These are phyloP conservation scores for Xylariales sp. DNA, from an alignment of 2,329 filamentous ascomycete species.

Conservation along the genomic window DNA sequence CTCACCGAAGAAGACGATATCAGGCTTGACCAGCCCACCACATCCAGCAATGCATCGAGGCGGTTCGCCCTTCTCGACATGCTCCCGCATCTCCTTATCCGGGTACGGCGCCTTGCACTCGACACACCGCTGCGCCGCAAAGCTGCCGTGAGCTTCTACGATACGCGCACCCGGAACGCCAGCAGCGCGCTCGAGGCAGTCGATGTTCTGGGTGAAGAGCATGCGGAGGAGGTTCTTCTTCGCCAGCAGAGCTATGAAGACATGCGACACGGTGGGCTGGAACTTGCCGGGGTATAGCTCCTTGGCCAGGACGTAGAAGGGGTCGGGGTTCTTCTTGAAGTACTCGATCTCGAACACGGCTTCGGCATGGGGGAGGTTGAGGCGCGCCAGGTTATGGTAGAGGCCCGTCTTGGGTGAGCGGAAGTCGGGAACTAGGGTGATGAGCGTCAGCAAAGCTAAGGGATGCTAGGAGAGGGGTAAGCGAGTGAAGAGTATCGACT, in stretches of 20 bases:
- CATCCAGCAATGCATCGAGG: slow-evolving; percentile 65
- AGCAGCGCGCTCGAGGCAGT: slow-evolving; percentile 84
- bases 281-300: slow-evolving; percentile 91
- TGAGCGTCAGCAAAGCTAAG: neutral
- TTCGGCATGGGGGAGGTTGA: slow-evolving; percentile 84
- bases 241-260: slow-evolving; percentile 78
- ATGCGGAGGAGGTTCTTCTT: slow-evolving; percentile 74
- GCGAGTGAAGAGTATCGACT: slow-evolving; percentile 16
- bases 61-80: slow-evolving; percentile 62
- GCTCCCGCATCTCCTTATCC: slow-evolving; percentile 66
- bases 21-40: slow-evolving; percentile 79
- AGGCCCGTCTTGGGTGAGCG: slow-evolving; percentile 88
- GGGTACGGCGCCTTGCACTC: slow-evolving; percentile 75
- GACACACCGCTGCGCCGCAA: slow-evolving; percentile 85
- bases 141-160: slow-evolving; percentile 92
- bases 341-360: slow-evolving; percentile 91
- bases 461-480: neutral
- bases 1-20: slow-evolving; percentile 91
- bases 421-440: slow-evolving; percentile 76
- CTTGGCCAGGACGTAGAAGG: slow-evolving; percentile 88
- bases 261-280: slow-evolving; percentile 83
- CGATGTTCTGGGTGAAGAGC: slow-evolving; percentile 97
- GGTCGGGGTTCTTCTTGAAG: slow-evolving; percentile 77
- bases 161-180: slow-evolving; percentile 79
- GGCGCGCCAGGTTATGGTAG: slow-evolving; percentile 82